phyloP scores from a whole-genome alignment of 495 filamentous ascomycete genomes.

The Massariosphaeria phaeospora region DNA sequence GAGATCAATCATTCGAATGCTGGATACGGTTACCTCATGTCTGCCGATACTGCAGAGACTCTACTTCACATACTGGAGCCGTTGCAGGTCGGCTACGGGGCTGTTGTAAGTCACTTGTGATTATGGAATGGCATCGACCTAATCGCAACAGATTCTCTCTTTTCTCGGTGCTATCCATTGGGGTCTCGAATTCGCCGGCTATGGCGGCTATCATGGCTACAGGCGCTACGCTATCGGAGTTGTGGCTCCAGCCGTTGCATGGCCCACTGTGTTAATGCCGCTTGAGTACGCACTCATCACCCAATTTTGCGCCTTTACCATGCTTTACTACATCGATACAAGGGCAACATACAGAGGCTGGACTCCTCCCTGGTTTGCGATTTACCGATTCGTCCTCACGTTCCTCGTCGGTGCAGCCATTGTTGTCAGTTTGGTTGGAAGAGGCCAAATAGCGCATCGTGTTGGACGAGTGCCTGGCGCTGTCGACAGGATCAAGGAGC shows the following conservation, averaged over 20 bases:
- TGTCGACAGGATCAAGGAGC: slow-evolving; percentile 53
- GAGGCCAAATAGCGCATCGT: slow-evolving; percentile 71
- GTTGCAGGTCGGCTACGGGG: slow-evolving; percentile 88
- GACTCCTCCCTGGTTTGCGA: slow-evolving; percentile 87
- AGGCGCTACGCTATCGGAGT: slow-evolving; percentile 79
- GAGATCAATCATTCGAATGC: slow-evolving; percentile 43
- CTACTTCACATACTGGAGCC: slow-evolving; percentile 80
- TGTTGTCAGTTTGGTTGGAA: slow-evolving; percentile 77
- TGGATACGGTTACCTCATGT: slow-evolving; percentile 62
- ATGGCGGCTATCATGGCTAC: slow-evolving; percentile 68
- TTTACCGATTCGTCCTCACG: slow-evolving; percentile 93
- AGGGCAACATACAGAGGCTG: slow-evolving; percentile 70
- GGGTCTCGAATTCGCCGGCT: slow-evolving; percentile 76
- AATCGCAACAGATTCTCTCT: slow-evolving; percentile 65
- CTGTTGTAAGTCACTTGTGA: slow-evolving; percentile 60
- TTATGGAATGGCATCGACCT: not conserved
- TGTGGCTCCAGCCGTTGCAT: slow-evolving; percentile 75
- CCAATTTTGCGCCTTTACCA: slow-evolving; percentile 84
- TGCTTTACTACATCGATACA: slow-evolving; percentile 84
- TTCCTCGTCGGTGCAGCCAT: slow-evolving; percentile 87
- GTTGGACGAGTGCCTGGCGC: slow-evolving; percentile 45
- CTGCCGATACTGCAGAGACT: slow-evolving; percentile 64
- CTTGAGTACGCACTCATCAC: slow-evolving; percentile 81
- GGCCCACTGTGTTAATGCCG: slow-evolving; percentile 87
- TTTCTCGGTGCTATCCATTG: slow-evolving; percentile 97